Base-by-base conservation (phyloP, 495 filamentous ascomycete species). In the Lentithecium fluviatile region DNA sequence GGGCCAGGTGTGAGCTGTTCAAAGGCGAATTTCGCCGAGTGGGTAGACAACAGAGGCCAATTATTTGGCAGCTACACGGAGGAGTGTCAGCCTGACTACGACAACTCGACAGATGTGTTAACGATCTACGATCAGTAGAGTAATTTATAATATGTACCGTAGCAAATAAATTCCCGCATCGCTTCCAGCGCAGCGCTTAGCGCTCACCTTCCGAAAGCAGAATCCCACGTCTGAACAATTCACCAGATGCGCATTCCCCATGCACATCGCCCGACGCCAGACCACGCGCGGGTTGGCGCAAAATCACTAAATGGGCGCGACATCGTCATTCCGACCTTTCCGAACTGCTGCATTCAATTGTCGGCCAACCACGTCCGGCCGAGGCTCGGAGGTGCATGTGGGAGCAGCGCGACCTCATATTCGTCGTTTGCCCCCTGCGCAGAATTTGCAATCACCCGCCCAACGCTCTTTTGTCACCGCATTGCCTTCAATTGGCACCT, bases 1-100 rank as follows among this genome's bases (percentile, higher is more conserved):
- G 68, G 70, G 15, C 66, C 70, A 11, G 60, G 61, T 2, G 66
- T 67, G 53, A 70, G 68, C 47, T 72, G 70, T 48, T 64, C 62
- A n/a, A 50, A 40, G 24, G 15, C 37, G 1, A 51, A 13, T 6
- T 60, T 69, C 26, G 36, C 38, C 24, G 23, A 55, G 19, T 64
- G 59, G 25, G 58, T 64, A 45, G 17, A 58, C 21, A 23, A 45
- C 6, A 47, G 67, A 20, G 60, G 34, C 0, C 53, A 65, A n/a
- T 38, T 67, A 21, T 65, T 72, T 38, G 70, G 70, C 34, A 56
- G 58, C 1, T 72, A 49, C 45, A 62, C 65, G 15, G 59, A 59
- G 34, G 47, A 60, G 40, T 73, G 70, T 56, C 40, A 58, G n/a
- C 69, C 70, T 0, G 66, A 69, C 11, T 73, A 69, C 50, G 42